Evolutionary conservation across 805 yeast genomes (phyloP).

Genomic region (Pichia phayaonensis): DNA sequence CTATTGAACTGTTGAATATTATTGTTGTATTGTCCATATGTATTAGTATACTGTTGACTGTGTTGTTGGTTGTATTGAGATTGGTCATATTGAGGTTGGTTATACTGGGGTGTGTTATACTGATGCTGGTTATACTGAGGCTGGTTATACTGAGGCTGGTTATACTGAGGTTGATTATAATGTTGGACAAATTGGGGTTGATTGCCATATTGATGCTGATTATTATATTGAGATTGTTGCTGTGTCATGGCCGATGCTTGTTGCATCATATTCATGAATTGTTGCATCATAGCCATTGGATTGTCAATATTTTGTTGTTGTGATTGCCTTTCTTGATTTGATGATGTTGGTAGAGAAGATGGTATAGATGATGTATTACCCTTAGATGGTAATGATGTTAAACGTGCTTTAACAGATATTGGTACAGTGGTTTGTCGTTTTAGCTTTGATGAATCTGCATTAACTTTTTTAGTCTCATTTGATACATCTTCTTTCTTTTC

Average conservation of each 20-base stretch:
- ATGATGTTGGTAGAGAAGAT: background rate
- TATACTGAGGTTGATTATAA: background rate
- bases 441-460: background rate
- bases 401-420: conserved; percentile 5
- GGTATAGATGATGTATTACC: background rate
- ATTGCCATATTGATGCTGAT: background rate
- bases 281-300: conserved; percentile 11
- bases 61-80: conserved; percentile 3
- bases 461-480: background rate
- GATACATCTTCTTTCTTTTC: background rate
- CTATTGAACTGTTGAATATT: conserved; percentile 2
- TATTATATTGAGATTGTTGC: conserved; percentile 11
- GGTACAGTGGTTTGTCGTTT: background rate
- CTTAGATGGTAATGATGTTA: conserved; percentile 16
- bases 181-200: conserved; percentile 4
- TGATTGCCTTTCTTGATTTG: background rate
- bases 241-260: conserved; percentile 9
- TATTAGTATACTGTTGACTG: conserved; percentile 4
- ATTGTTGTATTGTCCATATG: conserved; percentile 3
- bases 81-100: background rate
- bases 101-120: background rate
- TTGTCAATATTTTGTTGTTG: conserved; percentile 1
- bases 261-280: conserved; percentile 11
- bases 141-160: background rate
- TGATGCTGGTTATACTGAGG: conserved; percentile 5